Evolutionary conservation across 768 basidiomycete genomes (phyloP), one percentile per base, ranked within the genome.

Genomic region (Trametes cinnabarina): DNA sequence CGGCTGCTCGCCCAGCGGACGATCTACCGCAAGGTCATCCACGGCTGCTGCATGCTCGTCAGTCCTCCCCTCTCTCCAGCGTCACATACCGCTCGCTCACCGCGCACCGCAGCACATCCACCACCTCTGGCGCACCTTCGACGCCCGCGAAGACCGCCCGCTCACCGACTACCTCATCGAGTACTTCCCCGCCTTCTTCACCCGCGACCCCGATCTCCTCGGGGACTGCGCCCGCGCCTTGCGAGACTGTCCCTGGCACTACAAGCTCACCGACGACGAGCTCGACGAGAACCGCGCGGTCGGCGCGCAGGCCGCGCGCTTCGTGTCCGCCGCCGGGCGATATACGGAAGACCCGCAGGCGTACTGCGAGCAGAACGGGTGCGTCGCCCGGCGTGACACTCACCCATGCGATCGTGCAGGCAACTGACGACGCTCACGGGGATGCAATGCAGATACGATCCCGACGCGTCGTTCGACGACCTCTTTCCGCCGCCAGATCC

Each of bases 11-110:
- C 59, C n/a, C 52, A 60, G 3, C 63, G 57, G 17, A 49, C 28
- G 4, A 39, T 51, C 15, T 65, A 57, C 56, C 57, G 64, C 47
- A 22, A 55, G 17, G 19, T 62, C 52, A 19, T 62, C 26, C 30
- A 65, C 49, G 55, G 25, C 10, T 57, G 39, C 32, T 65, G 28
- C 35, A 14, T 55, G 6, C 57, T 65, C 15, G 64, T 65, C 30
- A 19, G 61, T 49, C 22, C n/a, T 0, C 26, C 19, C 47, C 19
- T 26, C 28, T 22, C 6, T 12, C 4, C 14, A 3, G 3, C n/a
- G n/a, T n/a, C n/a, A n/a, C n/a, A n/a, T n/a, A n/a, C n/a, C n/a
- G n/a, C 40, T 6, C 14, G 20, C 17, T 15, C 12, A 39, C 19
- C 26, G 8, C 22, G 19, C 26, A n/a, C 14, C 15, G 11, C 34